Base-by-base conservation (phyloP, 2,329 filamentous ascomycete species). In the Pezicula carpinea region DNA sequence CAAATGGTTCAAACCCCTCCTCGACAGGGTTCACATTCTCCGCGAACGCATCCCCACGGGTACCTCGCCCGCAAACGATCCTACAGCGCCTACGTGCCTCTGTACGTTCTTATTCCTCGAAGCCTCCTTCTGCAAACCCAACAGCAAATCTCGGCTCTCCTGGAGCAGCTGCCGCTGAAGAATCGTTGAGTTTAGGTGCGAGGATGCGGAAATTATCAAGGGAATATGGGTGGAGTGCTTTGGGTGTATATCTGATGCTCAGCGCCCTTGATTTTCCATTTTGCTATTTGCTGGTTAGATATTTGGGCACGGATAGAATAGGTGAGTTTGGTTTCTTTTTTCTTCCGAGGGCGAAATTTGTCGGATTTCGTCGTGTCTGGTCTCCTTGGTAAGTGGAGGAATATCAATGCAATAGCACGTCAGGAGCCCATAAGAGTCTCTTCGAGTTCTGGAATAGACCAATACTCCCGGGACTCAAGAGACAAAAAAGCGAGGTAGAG, bases 181-280 rank as follows among this genome's bases (percentile, higher is more conserved):
- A 62, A 23, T 51, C 58, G 21, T 49, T 50, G 13, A 56, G 43
- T 18, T 21, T 64, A 5, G 52, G 56, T 1, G 59, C 51, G 7
- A 50, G 57, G 17, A 71, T 97, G 63, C 90, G 85, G 68, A 89
- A 88, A 64, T 78, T 99, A 39, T 90, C 86, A 3, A 83, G 85
- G 53, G 92, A 97, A 66, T 99, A 99, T 66, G 93, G 93, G 34
- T 97, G 91, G 89, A 79, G 87, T 3, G 91, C 91, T 1, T 68
- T 96, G 5, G 92, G 90, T n/a, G 88, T 99, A 13, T 99, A 99
- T 67, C 68, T 96, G 10, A 75, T 75, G 1, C 70, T 99, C 46
- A 91, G 87, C 35, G 85, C 87, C 32, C 70, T 96, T 43, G 93
- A 99, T 69, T 95, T 97, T 55, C 93, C 93, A 0, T 88, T 97